These are phyloP conservation scores for Rickenella mellea DNA, from an alignment of 768 basidiomycete species.

Conservation along the genomic window DNA sequence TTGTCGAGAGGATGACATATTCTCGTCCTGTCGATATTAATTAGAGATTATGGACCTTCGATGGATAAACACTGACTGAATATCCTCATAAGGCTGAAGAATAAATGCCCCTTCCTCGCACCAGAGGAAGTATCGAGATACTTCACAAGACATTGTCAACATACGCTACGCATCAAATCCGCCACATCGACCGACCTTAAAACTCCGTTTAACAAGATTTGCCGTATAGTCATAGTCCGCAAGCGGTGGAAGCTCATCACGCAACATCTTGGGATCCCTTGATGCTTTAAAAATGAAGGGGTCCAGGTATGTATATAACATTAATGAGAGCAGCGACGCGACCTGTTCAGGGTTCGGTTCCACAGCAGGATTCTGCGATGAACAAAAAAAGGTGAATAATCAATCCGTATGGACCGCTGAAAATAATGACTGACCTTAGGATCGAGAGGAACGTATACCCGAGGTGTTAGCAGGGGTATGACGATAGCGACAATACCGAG, in stretches of 20 bases:
- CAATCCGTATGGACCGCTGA: neutral
- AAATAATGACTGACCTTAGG: slow-evolving; percentile 15
- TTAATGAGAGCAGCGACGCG: slow-evolving; percentile 28
- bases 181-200: slow-evolving; percentile 18
- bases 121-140: slow-evolving; percentile 27
- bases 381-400: neutral
- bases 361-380: slow-evolving; percentile 4
- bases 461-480: slow-evolving; percentile 28
- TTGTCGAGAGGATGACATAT: slow-evolving; percentile 7
- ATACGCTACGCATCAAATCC: slow-evolving; percentile 20
- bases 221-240: slow-evolving; percentile 20
- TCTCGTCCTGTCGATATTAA: slow-evolving; percentile 9
- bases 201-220: slow-evolving; percentile 15
- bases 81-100: slow-evolving; percentile 21
- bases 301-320: slow-evolving; percentile 33
- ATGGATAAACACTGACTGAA: slow-evolving; percentile 12
- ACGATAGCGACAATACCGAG: slow-evolving; percentile 24
- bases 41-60: neutral
- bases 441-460: slow-evolving; percentile 30
- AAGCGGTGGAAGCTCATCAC: slow-evolving; percentile 25
- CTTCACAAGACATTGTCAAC: slow-evolving; percentile 4
- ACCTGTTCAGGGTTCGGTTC: slow-evolving; percentile 35
- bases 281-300: slow-evolving; percentile 21
- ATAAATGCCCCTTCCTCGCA: slow-evolving; percentile 22
- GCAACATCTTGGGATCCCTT: slow-evolving; percentile 19